phyloP scores from a whole-genome alignment of 23 red algal species.

The Chondrus crispus region DNA sequence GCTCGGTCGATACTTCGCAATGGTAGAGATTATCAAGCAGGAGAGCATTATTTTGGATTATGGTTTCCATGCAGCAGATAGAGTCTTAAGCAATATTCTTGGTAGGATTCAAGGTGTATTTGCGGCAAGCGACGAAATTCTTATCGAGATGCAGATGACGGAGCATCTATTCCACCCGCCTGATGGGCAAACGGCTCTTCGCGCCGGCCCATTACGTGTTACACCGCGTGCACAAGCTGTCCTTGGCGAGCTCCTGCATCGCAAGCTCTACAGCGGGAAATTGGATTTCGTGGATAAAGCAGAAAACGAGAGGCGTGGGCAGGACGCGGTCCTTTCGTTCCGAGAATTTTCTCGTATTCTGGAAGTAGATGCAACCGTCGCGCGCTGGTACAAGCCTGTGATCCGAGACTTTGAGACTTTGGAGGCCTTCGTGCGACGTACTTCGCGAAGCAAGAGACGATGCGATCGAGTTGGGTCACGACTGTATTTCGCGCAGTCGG shows the following conservation, averaged over 20 bases:
- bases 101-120: slow-evolving; percentile 59
- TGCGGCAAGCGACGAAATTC: slow-evolving; percentile 29
- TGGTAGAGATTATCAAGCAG: slow-evolving; percentile 49
- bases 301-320: background rate
- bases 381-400: slow-evolving; percentile 38
- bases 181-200: background rate
- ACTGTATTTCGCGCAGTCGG: slow-evolving; percentile 45
- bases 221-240: slow-evolving; percentile 50
- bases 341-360: slow-evolving; percentile 49
- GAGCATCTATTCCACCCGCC: slow-evolving; percentile 46
- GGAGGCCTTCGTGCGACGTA: background rate
- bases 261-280: slow-evolving; percentile 42
- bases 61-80: slow-evolving; percentile 68
- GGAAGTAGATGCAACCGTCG: slow-evolving; percentile 18
- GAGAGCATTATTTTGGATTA: slow-evolving; percentile 50
- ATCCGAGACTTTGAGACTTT: slow-evolving; percentile 51
- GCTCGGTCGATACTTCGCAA: slow-evolving; percentile 49
- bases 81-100: slow-evolving; percentile 57
- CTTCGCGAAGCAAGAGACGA: background rate
- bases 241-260: slow-evolving; percentile 50
- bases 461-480: slow-evolving; percentile 10
- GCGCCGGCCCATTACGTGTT: slow-evolving; percentile 31
- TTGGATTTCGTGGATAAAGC: slow-evolving; percentile 23
- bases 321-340: slow-evolving; percentile 33
- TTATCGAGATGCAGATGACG: slow-evolving; percentile 46